Evolutionary conservation across 768 basidiomycete species (phyloP), one percentile per base, ranked within the genome.

Genomic region (Lentinus tigrinus): DNA sequence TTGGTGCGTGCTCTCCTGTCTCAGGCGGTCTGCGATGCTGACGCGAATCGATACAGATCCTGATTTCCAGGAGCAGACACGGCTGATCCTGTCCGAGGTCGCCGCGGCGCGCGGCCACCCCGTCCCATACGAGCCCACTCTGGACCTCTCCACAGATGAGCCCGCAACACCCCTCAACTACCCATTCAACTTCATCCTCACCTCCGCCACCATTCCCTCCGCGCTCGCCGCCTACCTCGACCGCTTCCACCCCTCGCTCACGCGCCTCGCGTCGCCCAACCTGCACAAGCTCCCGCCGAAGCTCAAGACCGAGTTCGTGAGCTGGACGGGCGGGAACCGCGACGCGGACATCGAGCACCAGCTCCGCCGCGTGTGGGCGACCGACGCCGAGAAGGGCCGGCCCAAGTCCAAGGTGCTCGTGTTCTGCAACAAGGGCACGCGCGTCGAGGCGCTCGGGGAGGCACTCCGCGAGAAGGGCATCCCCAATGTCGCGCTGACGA

Each of bases 201-300:
- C 89, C 16, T 89, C 89, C 44, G 95, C 95, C 0, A 96, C 95
- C 3, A 89, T 97, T 59, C 94, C 95, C 7, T 80, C 83, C 34
- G 81, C 89, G 2, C 85, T 92, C 47, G 80, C 84, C 26, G 69
- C 77, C 21, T 88, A 91, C 69, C 78, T 93, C 27, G 78, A 82
- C 60, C 72, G 70, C 0, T 71, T 83, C 56, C 89, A 91, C 63
- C 89, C 91, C 0, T 52, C 70, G 1, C 73, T 90, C 51, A 75
- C 78, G n/a, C 84, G 88, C n/a, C 81, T 95, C 42, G 85, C 88
- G 16, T 94, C 93, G 0, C 91, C 91, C 0, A 79, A 81, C 19
- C 75, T 96, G 8, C 94, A 97, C 67, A 84, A 81, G 39, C 83
- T 96, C 1, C 95, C 95, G 0, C 72, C 78, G 47, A 77, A 77